These are phyloP conservation scores for Pyrenophora teres DNA, from an alignment of 2,329 filamentous ascomycete genomes.

Conservation along the genomic window DNA sequence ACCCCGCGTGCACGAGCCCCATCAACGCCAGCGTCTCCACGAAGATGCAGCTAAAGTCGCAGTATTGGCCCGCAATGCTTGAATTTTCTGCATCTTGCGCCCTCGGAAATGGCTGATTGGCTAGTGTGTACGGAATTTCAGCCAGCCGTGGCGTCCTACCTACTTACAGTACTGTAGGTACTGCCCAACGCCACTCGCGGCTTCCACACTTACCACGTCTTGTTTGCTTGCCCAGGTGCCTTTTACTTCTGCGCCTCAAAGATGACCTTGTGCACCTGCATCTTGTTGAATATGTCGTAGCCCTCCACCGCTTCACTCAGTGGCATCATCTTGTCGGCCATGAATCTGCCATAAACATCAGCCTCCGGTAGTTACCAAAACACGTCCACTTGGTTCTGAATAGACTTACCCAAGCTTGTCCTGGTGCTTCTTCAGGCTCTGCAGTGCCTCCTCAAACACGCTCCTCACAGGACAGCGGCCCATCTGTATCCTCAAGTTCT, in stretches of 20 bases:
- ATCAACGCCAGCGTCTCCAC: constrained; percentile 12
- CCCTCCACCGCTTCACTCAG: constrained; percentile 57
- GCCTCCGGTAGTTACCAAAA: neutral
- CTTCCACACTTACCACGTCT: no score
- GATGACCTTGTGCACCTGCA: constrained; percentile 59
- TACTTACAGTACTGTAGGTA: no score
- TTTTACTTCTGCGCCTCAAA: constrained; percentile 52
- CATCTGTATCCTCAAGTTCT: constrained; percentile 57
- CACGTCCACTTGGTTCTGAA: no score
- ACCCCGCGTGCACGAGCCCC: constrained; percentile 28
- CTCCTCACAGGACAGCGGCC: constrained; percentile 56
- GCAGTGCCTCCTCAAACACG: constrained; percentile 56
- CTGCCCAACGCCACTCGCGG: neutral
- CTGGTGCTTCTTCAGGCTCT: constrained; percentile 54
- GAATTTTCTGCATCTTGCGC: neutral
- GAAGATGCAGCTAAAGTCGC: constrained; percentile 12
- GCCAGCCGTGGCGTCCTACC: neutral
- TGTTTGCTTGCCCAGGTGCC: neutral
- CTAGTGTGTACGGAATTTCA: neutral
- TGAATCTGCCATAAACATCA: constrained; percentile 45
- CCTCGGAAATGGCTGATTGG: constrained; percentile 1
- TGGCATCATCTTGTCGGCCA: constrained; percentile 59
- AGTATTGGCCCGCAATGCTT: constrained; percentile 4
- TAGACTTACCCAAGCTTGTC: constrained; percentile 51
- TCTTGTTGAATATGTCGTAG: constrained; percentile 59